Conservation (phyloP, 768 basidiomycete species). For the Tulasnella sp. region DNA sequence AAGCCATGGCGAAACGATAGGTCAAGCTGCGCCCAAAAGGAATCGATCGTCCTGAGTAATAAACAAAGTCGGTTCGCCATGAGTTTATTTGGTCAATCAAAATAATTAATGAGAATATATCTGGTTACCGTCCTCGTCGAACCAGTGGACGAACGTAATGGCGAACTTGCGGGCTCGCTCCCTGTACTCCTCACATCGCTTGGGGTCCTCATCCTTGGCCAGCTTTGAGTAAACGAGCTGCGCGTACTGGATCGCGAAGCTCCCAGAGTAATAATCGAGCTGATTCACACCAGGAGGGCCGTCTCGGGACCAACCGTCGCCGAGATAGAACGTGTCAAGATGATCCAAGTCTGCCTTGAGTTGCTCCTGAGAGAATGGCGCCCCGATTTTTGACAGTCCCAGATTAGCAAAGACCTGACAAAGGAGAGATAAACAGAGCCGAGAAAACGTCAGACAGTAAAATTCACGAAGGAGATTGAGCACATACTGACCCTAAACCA, state of each 20-base stretch:
- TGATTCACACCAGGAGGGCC: slow-evolving; percentile 70
- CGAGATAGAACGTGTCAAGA: slow-evolving; percentile 69
- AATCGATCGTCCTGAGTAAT: slow-evolving; percentile 47
- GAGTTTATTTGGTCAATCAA: neutral
- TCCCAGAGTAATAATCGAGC: slow-evolving; percentile 68
- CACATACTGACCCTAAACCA: slow-evolving; percentile 54
- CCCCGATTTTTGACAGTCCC: slow-evolving; percentile 51
- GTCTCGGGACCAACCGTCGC: slow-evolving; percentile 65
- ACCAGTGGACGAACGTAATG: slow-evolving; percentile 62
- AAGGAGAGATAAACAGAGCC: neutral
- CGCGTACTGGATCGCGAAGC: slow-evolving; percentile 67
- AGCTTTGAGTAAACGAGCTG: slow-evolving; percentile 63
- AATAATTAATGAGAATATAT: neutral
- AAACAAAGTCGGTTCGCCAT: no score
- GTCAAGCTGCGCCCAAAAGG: slow-evolving; percentile 68
- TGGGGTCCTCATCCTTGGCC: slow-evolving; percentile 48
- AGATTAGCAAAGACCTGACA: slow-evolving; percentile 61
- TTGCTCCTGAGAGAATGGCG: slow-evolving; percentile 41
- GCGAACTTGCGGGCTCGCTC: slow-evolving; percentile 53
- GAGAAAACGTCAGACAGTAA: neutral
- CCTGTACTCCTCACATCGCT: slow-evolving; percentile 51
- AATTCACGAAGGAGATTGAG: neutral
- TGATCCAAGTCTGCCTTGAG: slow-evolving; percentile 65
- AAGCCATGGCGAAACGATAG: slow-evolving; percentile 69
- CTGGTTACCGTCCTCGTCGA: slow-evolving; percentile 55